Evolutionary conservation across 192 early-diverging fungal genomes (phyloP).

Genomic region (Gamsiella multidivaricata): DNA sequence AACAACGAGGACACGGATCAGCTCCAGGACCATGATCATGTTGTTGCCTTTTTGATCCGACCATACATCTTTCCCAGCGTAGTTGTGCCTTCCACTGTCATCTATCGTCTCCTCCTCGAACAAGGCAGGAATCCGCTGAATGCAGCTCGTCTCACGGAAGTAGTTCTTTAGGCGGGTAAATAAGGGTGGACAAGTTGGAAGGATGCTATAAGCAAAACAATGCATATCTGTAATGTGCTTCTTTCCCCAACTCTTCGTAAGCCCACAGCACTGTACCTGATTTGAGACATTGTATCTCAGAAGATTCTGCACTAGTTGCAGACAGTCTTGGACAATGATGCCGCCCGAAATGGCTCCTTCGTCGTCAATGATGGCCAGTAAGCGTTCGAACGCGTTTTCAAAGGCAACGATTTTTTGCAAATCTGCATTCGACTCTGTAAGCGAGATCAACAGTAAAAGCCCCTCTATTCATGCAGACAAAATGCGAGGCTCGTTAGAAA

Average conservation of each 20-base stretch:
- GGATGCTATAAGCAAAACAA: neutral
- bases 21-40: slow-evolving; percentile 86
- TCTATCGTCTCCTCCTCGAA: slow-evolving; percentile 62
- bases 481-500: neutral
- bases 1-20: slow-evolving; percentile 90
- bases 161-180: no score
- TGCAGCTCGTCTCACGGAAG: slow-evolving; percentile 96
- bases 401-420: slow-evolving; percentile 99
- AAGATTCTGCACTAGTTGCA: slow-evolving; percentile 92
- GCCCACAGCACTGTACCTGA: slow-evolving; percentile 70
- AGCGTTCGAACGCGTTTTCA: slow-evolving; percentile 95
- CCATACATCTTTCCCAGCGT: slow-evolving; percentile 68
- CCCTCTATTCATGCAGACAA: slow-evolving; percentile 75
- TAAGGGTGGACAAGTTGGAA: neutral
- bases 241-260: no score
- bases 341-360: slow-evolving; percentile 93
- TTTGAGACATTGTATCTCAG: slow-evolving; percentile 97
- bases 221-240: neutral
- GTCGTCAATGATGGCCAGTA: slow-evolving; percentile 88
- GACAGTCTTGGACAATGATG: slow-evolving; percentile 96
- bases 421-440: slow-evolving; percentile 93
- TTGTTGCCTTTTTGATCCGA: slow-evolving; percentile 88
- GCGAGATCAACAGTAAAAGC: slow-evolving; percentile 86
- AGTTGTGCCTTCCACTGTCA: slow-evolving; percentile 53
- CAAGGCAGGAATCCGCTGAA: slow-evolving; percentile 86